Base-by-base conservation (phyloP, 495 filamentous ascomycete species). In the Rostrohypoxylon terebratum region DNA sequence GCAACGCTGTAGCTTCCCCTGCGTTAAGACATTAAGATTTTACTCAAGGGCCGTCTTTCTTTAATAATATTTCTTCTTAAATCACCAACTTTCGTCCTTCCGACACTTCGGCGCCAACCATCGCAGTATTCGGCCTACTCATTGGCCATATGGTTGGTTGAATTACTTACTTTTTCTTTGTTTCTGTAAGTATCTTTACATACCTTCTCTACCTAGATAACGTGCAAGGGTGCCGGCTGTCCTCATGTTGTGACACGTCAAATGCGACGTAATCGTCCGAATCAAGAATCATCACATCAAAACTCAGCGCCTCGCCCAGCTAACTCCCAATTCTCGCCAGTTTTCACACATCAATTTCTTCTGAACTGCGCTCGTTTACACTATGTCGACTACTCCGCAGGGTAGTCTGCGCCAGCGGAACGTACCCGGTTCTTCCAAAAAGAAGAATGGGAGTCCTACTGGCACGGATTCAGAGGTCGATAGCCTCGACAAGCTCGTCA, bases 341-440 rank as follows among this genome's bases (percentile, higher is more conserved):
- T 57, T 66, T 59, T 33, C 33, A 61, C 55, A 45, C 20, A 63
- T 59, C 58, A 34, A 66, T 55, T 66, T 66, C 42, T 70, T 66
- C 66, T 59, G 45, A 60, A 58, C 25, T 65, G 50, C 66, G 59
- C 33, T 71, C 65, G 21, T 74, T 64, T 73, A 75, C 75, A 71
- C 36, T 72, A 85, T 84, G 83, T 63, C 81, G 61, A 77, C 81
- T 47, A 75, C 81, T 63, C 81, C 82, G 59, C 82, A 84, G 74
- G 83, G 84, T 71, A 83, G 82, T 75, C 73, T 87, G 77, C 85
- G 86, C 73, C 86, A 87, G 78, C 79, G 86, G 66, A 85, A 84
- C 61, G 84, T 86, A 62, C 78, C 75, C 60, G 76, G 72, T 64
- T 72, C 81, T 60, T 65, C 72, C 13, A 86, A 84, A 71, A 87